Base-by-base conservation (phyloP, 305 asterid genomes). In the Ilex paraguariensis region DNA sequence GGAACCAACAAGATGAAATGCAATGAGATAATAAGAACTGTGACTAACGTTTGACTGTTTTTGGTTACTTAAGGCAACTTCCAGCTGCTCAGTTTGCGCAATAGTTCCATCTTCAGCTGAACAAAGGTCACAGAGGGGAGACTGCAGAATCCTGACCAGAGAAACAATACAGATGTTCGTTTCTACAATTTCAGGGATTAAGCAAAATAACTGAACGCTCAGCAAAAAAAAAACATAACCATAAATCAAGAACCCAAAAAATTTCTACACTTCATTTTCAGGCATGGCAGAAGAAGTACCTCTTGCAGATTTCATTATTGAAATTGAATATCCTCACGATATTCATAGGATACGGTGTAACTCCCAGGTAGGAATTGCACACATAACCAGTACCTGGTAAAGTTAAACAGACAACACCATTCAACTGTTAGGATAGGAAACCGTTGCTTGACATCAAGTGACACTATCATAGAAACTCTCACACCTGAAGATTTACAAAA, bases 301-400 rank as follows among this genome's bases (percentile, higher is more conserved):
- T 87, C 76, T 80, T 79, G 81, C 87, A 77, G 28, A 90, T 82
- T 57, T 87, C 86, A 52, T 84, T 80, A 66, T 82, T 75, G 71
- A 92, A 84, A 79, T 89, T 92, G 91, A 89, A 92, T 84, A 89
- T 92, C 71, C 90, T 77, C 42, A 83, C 86, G 57, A 92, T 87
- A 76, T 70, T 82, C 48, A 82, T 63, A 11, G 95, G 81, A 75
- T 73, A 76, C 16, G 97, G 91, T 13, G 73, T 58, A 59, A 12
- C 69, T 67, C 98, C 84, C 14, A 60, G 63, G 73, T 83, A 75
- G 54, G 97, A 83, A 76, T 87, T 89, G 80, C 98, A 92, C 44
- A 85, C 87, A 74, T 82, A 89, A 60, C 98, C 98, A 66, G 77
- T 81, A 72, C 98, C 98, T 91, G 75, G 11, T 66, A 67, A 64